Percentiles rank a stretch among this genome's conserved stretches.
Conservation (phyloP, 768 basidiomycete genomes). For the Xerocomus brunneocitrinus region DNA sequence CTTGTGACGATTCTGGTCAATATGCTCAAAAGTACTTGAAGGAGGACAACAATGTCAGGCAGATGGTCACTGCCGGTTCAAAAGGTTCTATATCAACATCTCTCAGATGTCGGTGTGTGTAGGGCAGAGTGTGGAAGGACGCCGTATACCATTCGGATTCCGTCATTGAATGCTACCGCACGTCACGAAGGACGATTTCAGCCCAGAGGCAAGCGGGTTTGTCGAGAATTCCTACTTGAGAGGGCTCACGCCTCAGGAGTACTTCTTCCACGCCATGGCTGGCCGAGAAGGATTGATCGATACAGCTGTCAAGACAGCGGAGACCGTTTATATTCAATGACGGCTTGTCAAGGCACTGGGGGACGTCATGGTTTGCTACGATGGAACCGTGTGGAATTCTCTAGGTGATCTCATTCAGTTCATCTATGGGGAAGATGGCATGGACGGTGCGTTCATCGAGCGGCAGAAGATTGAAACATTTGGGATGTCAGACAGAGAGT, state of each 20-base stretch:
- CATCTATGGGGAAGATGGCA: slow-evolving; percentile 96
- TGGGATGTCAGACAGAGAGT: slow-evolving; percentile 72
- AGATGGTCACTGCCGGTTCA: slow-evolving; percentile 99
- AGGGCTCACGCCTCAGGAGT: slow-evolving; percentile 95
- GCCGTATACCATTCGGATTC: slow-evolving; percentile 98
- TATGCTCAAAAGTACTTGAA: slow-evolving; percentile 97
- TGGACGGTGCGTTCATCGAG: slow-evolving; percentile 98
- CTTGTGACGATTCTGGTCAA: slow-evolving; percentile 93
- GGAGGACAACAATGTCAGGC: slow-evolving; percentile 99
- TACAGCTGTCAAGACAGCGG: slow-evolving; percentile 99
- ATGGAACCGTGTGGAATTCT: slow-evolving; percentile 96
- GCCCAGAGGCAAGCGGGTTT: slow-evolving; percentile 97
- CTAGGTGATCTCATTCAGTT: slow-evolving; percentile 95
- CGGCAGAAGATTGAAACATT: slow-evolving; percentile 91
- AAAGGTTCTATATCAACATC: slow-evolving; percentile 99
- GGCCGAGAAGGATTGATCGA: slow-evolving; percentile 99
- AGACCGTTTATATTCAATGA: slow-evolving; percentile 98
- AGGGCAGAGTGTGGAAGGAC: slow-evolving; percentile 96
- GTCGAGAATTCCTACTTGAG: slow-evolving; percentile 98
- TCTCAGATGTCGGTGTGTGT: slow-evolving; percentile 99
- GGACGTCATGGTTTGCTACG: slow-evolving; percentile 96
- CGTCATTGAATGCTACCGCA: slow-evolving; percentile 94
- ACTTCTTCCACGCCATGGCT: slow-evolving; percentile 99
- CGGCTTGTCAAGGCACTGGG: slow-evolving; percentile 97
- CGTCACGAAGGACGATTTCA: slow-evolving; percentile 98